Percentiles rank a stretch among this genome's conserved stretches.
These are phyloP conservation scores for Saccharomycopsis phalli DNA, from an alignment of 1,139 yeast genomes.

Conservation along the genomic window DNA sequence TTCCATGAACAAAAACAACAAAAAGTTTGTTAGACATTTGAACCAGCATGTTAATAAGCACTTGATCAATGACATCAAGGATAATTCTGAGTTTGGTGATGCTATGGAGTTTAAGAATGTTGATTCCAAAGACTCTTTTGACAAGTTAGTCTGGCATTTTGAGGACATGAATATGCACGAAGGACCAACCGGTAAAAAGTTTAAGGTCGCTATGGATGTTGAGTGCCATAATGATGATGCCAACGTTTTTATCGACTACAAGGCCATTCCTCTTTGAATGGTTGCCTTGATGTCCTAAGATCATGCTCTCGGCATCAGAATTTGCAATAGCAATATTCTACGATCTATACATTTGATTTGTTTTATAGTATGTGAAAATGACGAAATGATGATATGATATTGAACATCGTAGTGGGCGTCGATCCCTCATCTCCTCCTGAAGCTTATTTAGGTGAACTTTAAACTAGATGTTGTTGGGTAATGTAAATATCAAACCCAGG, in stretches of 20 bases:
- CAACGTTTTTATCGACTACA: constrained; percentile 50
- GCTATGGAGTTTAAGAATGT: constrained; percentile 42
- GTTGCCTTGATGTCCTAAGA: neutral
- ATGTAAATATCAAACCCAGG: too few species aligned
- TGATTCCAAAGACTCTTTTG: constrained; percentile 39
- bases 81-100: constrained; percentile 46
- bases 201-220: constrained; percentile 47
- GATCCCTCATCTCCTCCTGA: too few species aligned
- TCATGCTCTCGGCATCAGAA: neutral
- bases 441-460: too few species aligned
- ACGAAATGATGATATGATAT: neutral
- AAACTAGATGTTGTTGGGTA: too few species aligned
- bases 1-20: constrained; percentile 61
- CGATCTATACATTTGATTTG: neutral
- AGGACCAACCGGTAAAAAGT: constrained; percentile 36
- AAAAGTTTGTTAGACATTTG: constrained; percentile 64
- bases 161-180: constrained; percentile 44
- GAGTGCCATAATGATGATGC: constrained; percentile 54
- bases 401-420: too few species aligned
- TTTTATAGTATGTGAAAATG: neutral
- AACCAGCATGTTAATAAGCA: constrained; percentile 71
- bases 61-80: constrained; percentile 55
- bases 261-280: constrained; percentile 28
- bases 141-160: constrained; percentile 44
- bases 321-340: neutral